Evolutionary conservation across 2,329 filamentous ascomycete genomes (phyloP).

Genomic region (Westerdykella sp.): DNA sequence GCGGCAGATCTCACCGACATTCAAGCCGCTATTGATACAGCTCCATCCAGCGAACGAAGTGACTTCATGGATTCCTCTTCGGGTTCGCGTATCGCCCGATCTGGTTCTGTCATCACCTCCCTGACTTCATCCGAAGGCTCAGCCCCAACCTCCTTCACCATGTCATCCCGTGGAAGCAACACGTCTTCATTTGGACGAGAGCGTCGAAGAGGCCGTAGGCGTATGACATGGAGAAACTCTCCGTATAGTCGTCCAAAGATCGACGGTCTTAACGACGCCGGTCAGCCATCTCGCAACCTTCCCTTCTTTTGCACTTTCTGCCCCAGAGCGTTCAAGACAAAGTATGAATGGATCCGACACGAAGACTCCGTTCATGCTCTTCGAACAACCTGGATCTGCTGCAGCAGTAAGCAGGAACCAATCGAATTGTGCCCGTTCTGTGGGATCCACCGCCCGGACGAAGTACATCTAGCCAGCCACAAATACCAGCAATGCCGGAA

Average conservation of each 20-base stretch:
- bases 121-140: conserved; percentile 29
- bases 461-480: conserved; percentile 29
- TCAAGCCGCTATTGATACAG: conserved; percentile 25
- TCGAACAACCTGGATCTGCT: conserved; percentile 36
- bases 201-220: conserved; percentile 27
- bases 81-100: conserved; percentile 13
- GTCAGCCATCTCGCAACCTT: conserved; percentile 25
- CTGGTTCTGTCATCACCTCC: conserved; percentile 27
- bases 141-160: conserved; percentile 27
- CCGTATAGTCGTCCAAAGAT: conserved; percentile 23
- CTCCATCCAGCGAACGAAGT: conserved; percentile 15
- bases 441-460: conserved; percentile 26
- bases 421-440: conserved; percentile 30
- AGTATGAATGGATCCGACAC: conserved; percentile 35
- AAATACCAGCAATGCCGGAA: conserved; percentile 32
- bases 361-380: conserved; percentile 35
- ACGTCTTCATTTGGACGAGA: conserved; percentile 33
- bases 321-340: conserved; percentile 32
- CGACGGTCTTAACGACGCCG: conserved; percentile 27
- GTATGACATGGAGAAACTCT: conserved; percentile 32
- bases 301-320: conserved; percentile 36
- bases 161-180: conserved; percentile 29
- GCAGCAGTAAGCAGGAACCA: conserved; percentile 19
- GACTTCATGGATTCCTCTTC: conserved; percentile 23
- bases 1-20: conserved; percentile 22